A percentile compares a stretch with the other conserved stretches of the same genome.
phyloP scores from a whole-genome alignment of 192 early-diverging fungal species.

The Coemansia sp. region DNA sequence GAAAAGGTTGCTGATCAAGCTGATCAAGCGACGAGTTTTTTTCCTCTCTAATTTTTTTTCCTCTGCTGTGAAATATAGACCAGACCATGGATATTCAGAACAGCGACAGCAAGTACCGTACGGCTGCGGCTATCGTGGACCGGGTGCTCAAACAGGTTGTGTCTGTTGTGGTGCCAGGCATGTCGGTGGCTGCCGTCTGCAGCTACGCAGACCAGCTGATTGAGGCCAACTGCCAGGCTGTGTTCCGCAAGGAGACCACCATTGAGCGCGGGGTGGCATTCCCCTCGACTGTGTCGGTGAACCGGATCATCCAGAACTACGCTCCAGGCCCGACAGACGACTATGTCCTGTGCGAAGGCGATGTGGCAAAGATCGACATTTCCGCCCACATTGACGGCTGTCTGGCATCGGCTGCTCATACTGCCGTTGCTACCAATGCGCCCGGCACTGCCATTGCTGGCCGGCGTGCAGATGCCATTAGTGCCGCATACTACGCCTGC shows the following conservation, averaged over 20 bases:
- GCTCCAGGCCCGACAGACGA: constrained; percentile 68
- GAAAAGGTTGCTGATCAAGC: neutral
- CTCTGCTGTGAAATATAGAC: neutral
- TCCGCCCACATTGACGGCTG: constrained; percentile 93
- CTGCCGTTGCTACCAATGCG: constrained; percentile 65
- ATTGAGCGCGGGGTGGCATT: constrained; percentile 75
- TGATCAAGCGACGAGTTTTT: neutral
- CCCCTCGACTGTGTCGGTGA: constrained; percentile 82
- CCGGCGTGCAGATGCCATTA: constrained; percentile 71
- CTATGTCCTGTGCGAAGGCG: constrained; percentile 64
- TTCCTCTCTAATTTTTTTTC: neutral
- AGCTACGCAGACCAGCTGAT: constrained; percentile 67
- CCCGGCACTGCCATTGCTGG: constrained; percentile 64
- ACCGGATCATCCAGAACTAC: constrained; percentile 74
- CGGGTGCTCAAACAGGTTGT: constrained; percentile 58
- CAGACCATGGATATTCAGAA: constrained; percentile 8
- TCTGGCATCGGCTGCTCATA: constrained; percentile 79
- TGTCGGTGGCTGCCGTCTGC: constrained; percentile 64
- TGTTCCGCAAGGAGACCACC: constrained; percentile 58
- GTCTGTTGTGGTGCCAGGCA: constrained; percentile 57
- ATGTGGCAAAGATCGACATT: constrained; percentile 90
- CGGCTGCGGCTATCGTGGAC: constrained; percentile 38
- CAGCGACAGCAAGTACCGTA: constrained; percentile 29
- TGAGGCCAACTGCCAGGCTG: constrained; percentile 54
- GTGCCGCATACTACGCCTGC: constrained; percentile 77